Conservation (phyloP, 2,329 filamentous ascomycete genomes). For the Penicillium janthinellum region DNA sequence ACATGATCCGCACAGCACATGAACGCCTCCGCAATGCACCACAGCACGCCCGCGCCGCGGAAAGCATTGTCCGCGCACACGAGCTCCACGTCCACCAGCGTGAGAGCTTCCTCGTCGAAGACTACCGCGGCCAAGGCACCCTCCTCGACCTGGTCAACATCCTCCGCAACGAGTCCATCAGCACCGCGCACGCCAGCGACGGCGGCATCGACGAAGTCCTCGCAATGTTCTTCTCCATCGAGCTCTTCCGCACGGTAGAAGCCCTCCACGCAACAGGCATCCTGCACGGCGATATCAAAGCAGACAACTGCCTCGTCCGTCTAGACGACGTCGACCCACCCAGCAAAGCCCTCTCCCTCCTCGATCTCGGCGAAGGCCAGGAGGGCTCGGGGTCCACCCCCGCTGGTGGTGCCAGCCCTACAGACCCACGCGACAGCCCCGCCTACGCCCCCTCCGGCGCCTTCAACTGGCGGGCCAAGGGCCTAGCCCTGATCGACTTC, state of each 20-base stretch:
- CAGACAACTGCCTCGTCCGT: constrained; percentile 90
- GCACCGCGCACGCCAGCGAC: constrained; percentile 50
- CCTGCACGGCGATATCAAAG: constrained; percentile 91
- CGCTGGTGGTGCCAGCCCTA: too few species aligned
- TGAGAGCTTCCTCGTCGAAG: constrained; percentile 86
- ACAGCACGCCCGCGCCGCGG: constrained; percentile 65
- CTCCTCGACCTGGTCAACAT: constrained; percentile 93
- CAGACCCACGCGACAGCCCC: constrained; percentile 33
- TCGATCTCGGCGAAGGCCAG: constrained; percentile 27
- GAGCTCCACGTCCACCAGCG: constrained; percentile 91
- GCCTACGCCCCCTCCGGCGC: constrained; percentile 74
- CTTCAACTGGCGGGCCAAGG: constrained; percentile 77
- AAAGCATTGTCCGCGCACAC: constrained; percentile 79
- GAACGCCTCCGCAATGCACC: constrained; percentile 66
- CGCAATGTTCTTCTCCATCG: constrained; percentile 93
- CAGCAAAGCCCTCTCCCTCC: constrained; percentile 31
- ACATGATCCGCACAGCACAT: constrained; percentile 85
- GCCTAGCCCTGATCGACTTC: constrained; percentile 89
- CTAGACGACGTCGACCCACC: constrained; percentile 58
- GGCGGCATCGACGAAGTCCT: constrained; percentile 85
- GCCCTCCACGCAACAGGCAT: constrained; percentile 77
- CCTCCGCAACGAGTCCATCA: constrained; percentile 65
- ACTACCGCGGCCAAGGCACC: constrained; percentile 86
- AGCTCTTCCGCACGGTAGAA: constrained; percentile 87
- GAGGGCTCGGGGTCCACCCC: neutral